phyloP scores from a whole-genome alignment of 2,329 filamentous ascomycete species.

The Venturia oleaginea region DNA sequence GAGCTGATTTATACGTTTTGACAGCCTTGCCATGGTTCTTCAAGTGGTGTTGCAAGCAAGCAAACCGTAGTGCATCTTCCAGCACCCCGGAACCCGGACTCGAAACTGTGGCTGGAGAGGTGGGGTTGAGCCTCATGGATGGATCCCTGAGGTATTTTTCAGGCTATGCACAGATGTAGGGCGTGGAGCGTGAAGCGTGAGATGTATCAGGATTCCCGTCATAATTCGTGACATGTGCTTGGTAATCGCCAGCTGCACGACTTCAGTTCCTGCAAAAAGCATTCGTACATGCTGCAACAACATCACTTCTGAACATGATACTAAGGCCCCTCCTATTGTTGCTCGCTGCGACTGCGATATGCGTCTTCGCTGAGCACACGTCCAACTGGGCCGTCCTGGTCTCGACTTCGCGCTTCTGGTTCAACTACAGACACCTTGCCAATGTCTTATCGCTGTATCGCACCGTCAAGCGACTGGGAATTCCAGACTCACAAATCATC shows the following conservation, averaged over 20 bases:
- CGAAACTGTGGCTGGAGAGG: neutral
- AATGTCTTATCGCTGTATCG: slow-evolving; percentile 97
- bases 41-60: neutral
- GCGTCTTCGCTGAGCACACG: slow-evolving; percentile 64
- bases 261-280: neutral
- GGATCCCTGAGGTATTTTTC: neutral
- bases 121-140: slow-evolving; percentile 1
- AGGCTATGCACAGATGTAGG: neutral
- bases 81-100: neutral
- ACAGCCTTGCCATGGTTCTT: neutral
- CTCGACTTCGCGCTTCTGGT: slow-evolving; percentile 97
- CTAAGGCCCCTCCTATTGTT: slow-evolving; percentile 8
- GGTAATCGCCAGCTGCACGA: neutral
- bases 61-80: neutral
- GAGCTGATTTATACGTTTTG: neutral
- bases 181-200: neutral
- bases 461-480: slow-evolving; percentile 94
- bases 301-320: slow-evolving; percentile 4
- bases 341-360: neutral
- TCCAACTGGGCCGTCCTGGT: slow-evolving; percentile 99
- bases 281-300: neutral
- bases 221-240: too few relatives aligned
- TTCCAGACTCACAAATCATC: slow-evolving; percentile 97
- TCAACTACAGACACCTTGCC: slow-evolving; percentile 97
- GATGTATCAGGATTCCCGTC: too few relatives aligned